Conservation (phyloP, 2,329 filamentous ascomycete species). For the Alternaria panax region DNA sequence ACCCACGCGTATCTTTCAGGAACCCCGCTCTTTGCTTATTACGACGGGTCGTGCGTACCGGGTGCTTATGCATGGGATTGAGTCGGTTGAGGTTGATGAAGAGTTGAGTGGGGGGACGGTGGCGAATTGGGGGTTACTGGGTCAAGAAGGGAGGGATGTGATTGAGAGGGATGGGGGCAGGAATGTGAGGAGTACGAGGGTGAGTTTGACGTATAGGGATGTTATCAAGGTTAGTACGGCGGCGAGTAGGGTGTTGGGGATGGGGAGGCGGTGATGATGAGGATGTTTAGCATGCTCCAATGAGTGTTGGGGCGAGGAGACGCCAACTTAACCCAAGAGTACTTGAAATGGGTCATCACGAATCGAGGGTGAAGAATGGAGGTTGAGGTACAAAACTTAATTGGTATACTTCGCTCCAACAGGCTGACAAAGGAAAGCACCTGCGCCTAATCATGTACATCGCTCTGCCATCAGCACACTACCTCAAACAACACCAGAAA, state of each 20-base stretch:
- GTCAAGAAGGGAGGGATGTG: conserved; percentile 51
- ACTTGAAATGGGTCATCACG: background rate
- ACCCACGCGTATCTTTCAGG: conserved; percentile 73
- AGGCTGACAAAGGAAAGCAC: background rate
- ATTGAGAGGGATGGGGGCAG: conserved; percentile 57
- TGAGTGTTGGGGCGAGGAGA: no score
- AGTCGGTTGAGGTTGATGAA: conserved; percentile 69
- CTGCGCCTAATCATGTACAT: background rate
- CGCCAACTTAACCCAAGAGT: no score
- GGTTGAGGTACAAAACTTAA: background rate
- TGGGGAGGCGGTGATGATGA: conserved; percentile 1
- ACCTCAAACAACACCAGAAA: background rate
- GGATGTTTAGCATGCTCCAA: no score
- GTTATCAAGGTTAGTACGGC: conserved; percentile 63
- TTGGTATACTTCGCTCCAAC: background rate
- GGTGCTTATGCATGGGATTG: conserved; percentile 77
- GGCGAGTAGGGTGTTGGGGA: conserved; percentile 42
- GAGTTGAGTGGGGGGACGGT: conserved; percentile 65
- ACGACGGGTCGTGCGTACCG: conserved; percentile 74
- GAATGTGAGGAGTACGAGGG: conserved; percentile 67
- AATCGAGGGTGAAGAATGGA: background rate
- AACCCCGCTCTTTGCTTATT: conserved; percentile 80
- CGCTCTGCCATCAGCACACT: background rate
- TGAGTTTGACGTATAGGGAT: conserved; percentile 84
- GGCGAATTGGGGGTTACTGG: conserved; percentile 75